phyloP scores from a whole-genome alignment of 2,329 filamentous ascomycete species.

The Phyllosticta citrichinensis region DNA sequence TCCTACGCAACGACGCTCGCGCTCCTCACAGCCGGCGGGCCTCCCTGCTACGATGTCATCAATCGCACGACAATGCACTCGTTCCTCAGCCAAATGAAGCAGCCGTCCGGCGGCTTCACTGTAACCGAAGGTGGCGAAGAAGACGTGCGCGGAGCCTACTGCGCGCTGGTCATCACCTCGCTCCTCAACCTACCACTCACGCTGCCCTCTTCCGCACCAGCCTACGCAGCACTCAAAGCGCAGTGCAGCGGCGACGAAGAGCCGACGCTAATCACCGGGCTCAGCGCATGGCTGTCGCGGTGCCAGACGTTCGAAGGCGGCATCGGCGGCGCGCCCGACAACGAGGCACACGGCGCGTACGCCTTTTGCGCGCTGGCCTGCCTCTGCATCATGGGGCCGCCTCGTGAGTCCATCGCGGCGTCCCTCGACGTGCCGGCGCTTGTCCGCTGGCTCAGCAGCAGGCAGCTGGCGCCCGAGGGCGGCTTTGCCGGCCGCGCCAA shows the following conservation, averaged over 20 bases:
- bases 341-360: conserved; percentile 93
- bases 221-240: conserved; percentile 36
- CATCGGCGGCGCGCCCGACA: conserved; percentile 72
- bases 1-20: conserved; percentile 78
- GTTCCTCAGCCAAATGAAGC: conserved; percentile 80
- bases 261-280: conserved; percentile 55
- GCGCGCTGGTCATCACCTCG: conserved; percentile 74
- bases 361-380: conserved; percentile 89
- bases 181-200: conserved; percentile 75
- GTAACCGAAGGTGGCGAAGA: conserved; percentile 81
- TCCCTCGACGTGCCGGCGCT: conserved; percentile 63
- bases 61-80: conserved; percentile 65
- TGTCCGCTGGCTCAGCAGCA: conserved; percentile 77
- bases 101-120: conserved; percentile 78
- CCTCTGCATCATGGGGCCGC: conserved; percentile 73
- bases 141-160: conserved; percentile 90
- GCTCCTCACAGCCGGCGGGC: conserved; percentile 66
- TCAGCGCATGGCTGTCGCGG: conserved; percentile 69
- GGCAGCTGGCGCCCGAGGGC: conserved; percentile 84
- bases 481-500: conserved; percentile 91
- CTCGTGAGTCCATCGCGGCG: conserved; percentile 57
- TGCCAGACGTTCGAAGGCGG: conserved; percentile 97
- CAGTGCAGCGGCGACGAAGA: conserved; percentile 42
- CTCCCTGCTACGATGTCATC: conserved; percentile 62
- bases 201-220: conserved; percentile 63